Base-by-base conservation (phyloP, 1,284 basidiomycete genomes). In the Irpex rosettiformis region DNA sequence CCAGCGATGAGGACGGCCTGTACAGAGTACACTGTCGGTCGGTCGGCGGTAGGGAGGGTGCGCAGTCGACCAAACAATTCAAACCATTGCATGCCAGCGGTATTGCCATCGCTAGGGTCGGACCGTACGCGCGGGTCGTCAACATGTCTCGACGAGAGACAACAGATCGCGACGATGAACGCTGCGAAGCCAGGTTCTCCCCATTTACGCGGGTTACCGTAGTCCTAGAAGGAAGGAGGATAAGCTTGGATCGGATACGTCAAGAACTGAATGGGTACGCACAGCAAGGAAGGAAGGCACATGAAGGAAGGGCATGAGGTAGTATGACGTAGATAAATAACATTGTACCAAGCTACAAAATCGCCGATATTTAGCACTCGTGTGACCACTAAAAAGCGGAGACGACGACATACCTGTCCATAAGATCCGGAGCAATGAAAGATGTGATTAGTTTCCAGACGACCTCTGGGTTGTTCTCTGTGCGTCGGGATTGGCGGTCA, bases 161-260 rank as follows among this genome's bases (percentile, higher is more conserved):
- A 94, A 70, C 93, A 96, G 30, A 95, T 81, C 1, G 93, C 83
- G 11, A 95, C 92, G 61, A 95, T 92, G 70, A 95, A 94, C 21
- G 91, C 85, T 22, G 91, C 92, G 66, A 96, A 96, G 4, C 93
- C 93, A 18, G 93, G 91, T 72, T 94, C 93, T 40, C 89, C 91
- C 93, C 93, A 95, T 77, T 94, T 94, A 72, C 84, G 83, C 49
- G 93, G 93, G 64, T 93, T 92, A 52, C 91, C 91, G 68, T 96
- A 96, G 73, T 96, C 93, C 88, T 91, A 64, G 22, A 55, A 49
- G 57, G 47, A 52, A 29, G 37, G 47, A 30, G 55, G 28, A 52
- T 57, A 11, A 64, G 51, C 21, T 58, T n/a, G 8, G 48, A 52
- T 67, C 61, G 55, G 59, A 30, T 28, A 53, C 52, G 51, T 48